Evolutionary conservation across 1,284 basidiomycete species (phyloP), one percentile per base, ranked within the genome.

Genomic region (Marasmius sp.): DNA sequence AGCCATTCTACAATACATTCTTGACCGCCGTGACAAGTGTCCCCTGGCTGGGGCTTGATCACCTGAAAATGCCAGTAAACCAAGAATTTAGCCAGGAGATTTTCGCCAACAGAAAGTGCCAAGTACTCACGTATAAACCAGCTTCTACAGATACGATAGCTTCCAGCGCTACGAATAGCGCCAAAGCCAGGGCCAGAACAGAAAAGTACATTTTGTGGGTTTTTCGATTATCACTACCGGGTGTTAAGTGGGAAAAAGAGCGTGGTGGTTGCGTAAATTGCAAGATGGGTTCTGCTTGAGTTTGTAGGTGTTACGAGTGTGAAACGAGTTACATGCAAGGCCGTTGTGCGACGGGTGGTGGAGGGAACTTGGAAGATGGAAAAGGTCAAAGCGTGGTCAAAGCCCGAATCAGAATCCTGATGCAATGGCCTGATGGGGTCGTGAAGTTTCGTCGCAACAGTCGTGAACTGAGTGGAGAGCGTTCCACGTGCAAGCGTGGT

Each of bases 1-100:
- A 84, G 59, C 87, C 88, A 91, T 57, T 77, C 61, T 1, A 90
- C 79, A 0, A 70, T 73, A 71, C 85, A 88, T 12, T 79, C 61
- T 64, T 84, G 70, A 11, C 84, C 85, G 34, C 73, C 88, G 49
- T 72, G 72, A 68, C 85, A 89, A 5, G 72, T 72, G 4, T 80
- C 76, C 41, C 73, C 67, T 50, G 69, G 58, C 6, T 69, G 60
- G 16, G 88, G 88, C 55, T 77, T 63, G 39, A 81, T 76, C 49
- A 89, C 78, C 88, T 90, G 61, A 27, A 27, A 27, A 27, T 27
- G 27, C 27, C 27, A 27, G 27, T 3, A 57, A 9, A 12, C 37
- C 16, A 14, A 45, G 34, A 14, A 2, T 38, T 47, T 20, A 27
- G 20, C 20, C 27, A 52, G 22, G 47, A 9, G 22, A 4, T 5